Base-by-base conservation (phyloP, 164 flowering plant genomes). In the Stephania yunnanensis region DNA sequence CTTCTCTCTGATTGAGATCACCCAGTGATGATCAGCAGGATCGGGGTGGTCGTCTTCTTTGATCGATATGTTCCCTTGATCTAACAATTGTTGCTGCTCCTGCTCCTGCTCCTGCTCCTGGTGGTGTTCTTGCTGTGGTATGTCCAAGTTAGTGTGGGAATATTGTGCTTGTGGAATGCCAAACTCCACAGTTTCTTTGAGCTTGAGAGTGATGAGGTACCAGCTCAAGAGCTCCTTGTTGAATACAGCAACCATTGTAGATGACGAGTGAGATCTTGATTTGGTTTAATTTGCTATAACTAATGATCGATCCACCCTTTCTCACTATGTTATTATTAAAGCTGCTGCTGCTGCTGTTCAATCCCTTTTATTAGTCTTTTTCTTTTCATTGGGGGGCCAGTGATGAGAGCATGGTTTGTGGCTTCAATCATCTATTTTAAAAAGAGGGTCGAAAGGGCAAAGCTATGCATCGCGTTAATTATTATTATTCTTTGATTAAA, bases 1-100 rank as follows among this genome's bases (percentile, higher is more conserved):
- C 71, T 86, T 91, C 8, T 89, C 96, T 71, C 79, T 86, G 74
- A 93, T 89, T 50, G 86, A 81, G 72, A 93, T 81, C 63, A 89
- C 81, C 97, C 96, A 91, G 5, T 93, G 93, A 1, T 83, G 72
- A 1, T 83, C 87, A 0, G 82, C 73, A 20, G 85, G 65, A 0
- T 70, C 74, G 9, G 78, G 19, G 25, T 50, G 82, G 19, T 76
- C 15, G 25, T 50, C 82, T 53, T 81, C 83, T 20, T n/a, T 30
- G 46, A 69, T 20, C 50, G 68, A 71, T 64, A 7, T n/a, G 20
- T n/a, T 48, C 70, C 25, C 22, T 58, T 19, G 63, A 45, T 70
- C 72, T 2, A 70, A 20, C 69, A 55, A 6, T 0, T 1, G 75
- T 2, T 65, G 69, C 13, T 71, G 80, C n/a, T n/a, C n/a, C n/a